These are phyloP conservation scores for Aeminium ludgeri DNA, from an alignment of 495 filamentous ascomycete genomes.

Conservation along the genomic window DNA sequence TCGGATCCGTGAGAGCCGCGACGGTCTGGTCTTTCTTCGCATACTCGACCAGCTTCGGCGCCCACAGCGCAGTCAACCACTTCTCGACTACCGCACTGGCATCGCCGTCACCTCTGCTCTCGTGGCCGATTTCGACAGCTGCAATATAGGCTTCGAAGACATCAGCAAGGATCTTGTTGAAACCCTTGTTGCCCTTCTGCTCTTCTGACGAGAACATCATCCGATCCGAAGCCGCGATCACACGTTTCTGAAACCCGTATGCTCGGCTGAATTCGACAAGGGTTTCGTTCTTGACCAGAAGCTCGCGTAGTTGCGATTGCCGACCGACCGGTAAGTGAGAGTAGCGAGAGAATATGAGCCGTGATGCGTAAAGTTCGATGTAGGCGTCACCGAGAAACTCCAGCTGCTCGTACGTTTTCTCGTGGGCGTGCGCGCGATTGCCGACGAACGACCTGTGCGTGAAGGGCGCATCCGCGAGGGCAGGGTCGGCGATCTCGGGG, in stretches of 20 bases:
- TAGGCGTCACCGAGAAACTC: slow-evolving; percentile 29
- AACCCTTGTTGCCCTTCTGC: slow-evolving; percentile 31
- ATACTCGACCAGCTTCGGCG: slow-evolving; percentile 25
- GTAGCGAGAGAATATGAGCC: slow-evolving; percentile 21
- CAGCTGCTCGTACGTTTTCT: slow-evolving; percentile 19
- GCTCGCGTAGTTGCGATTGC: slow-evolving; percentile 19
- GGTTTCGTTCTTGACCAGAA: slow-evolving; percentile 55
- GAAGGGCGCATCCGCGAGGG: slow-evolving; percentile 15
- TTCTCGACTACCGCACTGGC: slow-evolving; percentile 26
- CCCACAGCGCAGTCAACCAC: slow-evolving; percentile 62
- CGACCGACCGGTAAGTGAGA: slow-evolving; percentile 16
- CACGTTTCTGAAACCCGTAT: slow-evolving; percentile 51
- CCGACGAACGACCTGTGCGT: slow-evolving; percentile 10
- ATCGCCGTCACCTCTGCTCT: slow-evolving; percentile 37
- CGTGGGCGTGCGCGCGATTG: background rate
- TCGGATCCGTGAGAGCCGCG: background rate
- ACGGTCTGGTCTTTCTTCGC: slow-evolving; percentile 17
- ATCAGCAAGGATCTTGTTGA: slow-evolving; percentile 56
- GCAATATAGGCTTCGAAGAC: slow-evolving; percentile 82
- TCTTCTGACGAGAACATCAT: slow-evolving; percentile 14
- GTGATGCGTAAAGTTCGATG: slow-evolving; percentile 21
- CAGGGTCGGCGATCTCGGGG: slow-evolving; percentile 3
- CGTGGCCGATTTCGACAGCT: slow-evolving; percentile 50
- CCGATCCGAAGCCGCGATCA: slow-evolving; percentile 15
- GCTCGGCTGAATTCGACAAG: slow-evolving; percentile 43